These are phyloP conservation scores for Acacia melanoxylon DNA, from an alignment of 306 rosid species.

Conservation along the genomic window DNA sequence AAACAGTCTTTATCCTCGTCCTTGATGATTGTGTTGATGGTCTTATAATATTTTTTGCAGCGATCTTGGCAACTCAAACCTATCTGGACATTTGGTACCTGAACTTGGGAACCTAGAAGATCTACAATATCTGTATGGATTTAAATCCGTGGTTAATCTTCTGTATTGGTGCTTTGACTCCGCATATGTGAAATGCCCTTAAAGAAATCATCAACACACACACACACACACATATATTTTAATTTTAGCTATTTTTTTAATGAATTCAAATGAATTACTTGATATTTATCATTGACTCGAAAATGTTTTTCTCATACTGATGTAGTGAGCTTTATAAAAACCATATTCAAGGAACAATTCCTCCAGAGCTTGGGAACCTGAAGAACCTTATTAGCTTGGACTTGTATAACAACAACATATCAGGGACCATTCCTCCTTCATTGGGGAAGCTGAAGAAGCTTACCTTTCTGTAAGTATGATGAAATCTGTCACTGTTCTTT, in stretches of 20 bases:
- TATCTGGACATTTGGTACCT: slow-evolving; percentile 88
- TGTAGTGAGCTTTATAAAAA: slow-evolving; percentile 89
- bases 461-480: slow-evolving; percentile 80
- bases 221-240: no score
- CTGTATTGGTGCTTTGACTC: background rate
- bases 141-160: slow-evolving; percentile 10
- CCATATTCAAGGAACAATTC: slow-evolving; percentile 86
- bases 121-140: slow-evolving; percentile 81
- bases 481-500: background rate
- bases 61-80: slow-evolving; percentile 90
- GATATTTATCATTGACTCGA: background rate
- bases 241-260: background rate
- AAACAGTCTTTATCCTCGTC: background rate
- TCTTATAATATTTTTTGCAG: slow-evolving; percentile 46
- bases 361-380: slow-evolving; percentile 81
- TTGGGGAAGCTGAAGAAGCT: slow-evolving; percentile 88
- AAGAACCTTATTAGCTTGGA: slow-evolving; percentile 90
- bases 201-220: background rate
- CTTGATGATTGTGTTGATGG: background rate
- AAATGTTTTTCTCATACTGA: slow-evolving; percentile 16
- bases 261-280: slow-evolving; percentile 1
- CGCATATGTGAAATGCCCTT: background rate
- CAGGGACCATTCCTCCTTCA: slow-evolving; percentile 74
- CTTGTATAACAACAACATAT: slow-evolving; percentile 81
- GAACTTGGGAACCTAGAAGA: slow-evolving; percentile 83